Base-by-base conservation (phyloP, 2,329 filamentous ascomycete species). In the Lecanoromycetidae sp. region DNA sequence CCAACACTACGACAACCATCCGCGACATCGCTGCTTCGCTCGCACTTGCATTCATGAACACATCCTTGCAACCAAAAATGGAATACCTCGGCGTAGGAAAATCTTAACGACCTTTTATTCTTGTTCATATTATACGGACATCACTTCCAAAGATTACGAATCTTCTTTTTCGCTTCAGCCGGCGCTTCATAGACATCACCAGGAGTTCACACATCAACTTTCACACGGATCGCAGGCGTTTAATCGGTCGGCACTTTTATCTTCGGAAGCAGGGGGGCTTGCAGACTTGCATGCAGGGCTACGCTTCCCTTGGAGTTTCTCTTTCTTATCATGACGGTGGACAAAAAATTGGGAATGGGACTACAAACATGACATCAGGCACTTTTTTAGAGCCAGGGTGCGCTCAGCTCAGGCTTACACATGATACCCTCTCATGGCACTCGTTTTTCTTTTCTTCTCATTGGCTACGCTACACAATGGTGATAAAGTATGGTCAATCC, bases 361-460 rank as follows among this genome's bases (percentile, higher is more conserved):
- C n/a, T n/a, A n/a, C n/a, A n/a, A n/a, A n/a, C n/a, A n/a, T n/a
- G n/a, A n/a, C n/a, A n/a, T n/a, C n/a, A n/a, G n/a, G n/a, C n/a
- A n/a, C n/a, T n/a, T n/a, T n/a, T n/a, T 46, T 34, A 26, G 29
- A 39, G 34, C 30, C 30, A n/a, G 25, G 20, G n/a, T 39, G 36
- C 25, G 36, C 32, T 39, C 25, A 41, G 38, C 38, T 34, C 29
- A 29, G 36, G 44, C 44, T 46, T 46, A 40, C 44, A 46, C 49
- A 48, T 39, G 49, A 51, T 48, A 51, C 49, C 49, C 44, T 35
- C 29, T 48, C 35, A 47, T 40, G 48, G 44, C 44, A 51, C 33
- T 48, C 48, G 32, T 40, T 33, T 25, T 19, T 48, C 26, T 25
- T 34, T 38, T 15, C 33, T 36, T 26, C 19, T 40, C 33, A 29